Evolutionary conservation across 2,329 filamentous ascomycete genomes (phyloP).

Genomic region (Shiraia bambusicola): DNA sequence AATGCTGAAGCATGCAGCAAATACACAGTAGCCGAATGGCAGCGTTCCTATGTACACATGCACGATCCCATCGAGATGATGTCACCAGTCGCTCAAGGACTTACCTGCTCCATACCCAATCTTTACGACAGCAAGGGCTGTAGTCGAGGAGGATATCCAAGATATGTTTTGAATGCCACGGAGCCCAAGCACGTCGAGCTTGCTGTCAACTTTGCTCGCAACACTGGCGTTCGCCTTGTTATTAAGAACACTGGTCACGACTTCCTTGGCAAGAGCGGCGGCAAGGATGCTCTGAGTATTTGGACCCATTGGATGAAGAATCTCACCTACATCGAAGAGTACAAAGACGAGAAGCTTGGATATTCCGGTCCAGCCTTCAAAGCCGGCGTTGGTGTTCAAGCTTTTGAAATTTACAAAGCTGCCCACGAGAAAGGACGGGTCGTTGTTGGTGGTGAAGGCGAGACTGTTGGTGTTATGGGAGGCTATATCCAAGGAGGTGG

Average conservation of each 20-base stretch:
- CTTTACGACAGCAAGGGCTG: conserved; percentile 40
- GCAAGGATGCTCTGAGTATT: conserved; percentile 39
- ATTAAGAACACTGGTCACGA: conserved; percentile 43
- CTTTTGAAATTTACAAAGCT: conserved; percentile 55
- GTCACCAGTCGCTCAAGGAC: conserved; percentile 40
- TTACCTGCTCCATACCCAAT: conserved; percentile 41
- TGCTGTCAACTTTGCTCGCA: conserved; percentile 41
- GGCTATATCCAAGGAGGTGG: conserved; percentile 54
- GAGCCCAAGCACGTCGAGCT: conserved; percentile 39
- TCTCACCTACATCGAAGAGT: conserved; percentile 38
- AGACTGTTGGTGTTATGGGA: conserved; percentile 54
- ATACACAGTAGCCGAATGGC: conserved; percentile 33
- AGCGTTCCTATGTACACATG: conserved; percentile 36
- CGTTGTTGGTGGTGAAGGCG: conserved; percentile 55
- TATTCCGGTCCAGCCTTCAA: conserved; percentile 56
- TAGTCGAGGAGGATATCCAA: conserved; percentile 39
- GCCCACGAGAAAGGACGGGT: conserved; percentile 51
- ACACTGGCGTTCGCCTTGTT: conserved; percentile 35
- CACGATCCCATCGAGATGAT: conserved; percentile 42
- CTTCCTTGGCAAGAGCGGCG: conserved; percentile 39
- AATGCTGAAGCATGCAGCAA: conserved; percentile 32
- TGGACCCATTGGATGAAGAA: conserved; percentile 43
- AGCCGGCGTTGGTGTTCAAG: conserved; percentile 57
- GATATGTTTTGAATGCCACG: conserved; percentile 41
- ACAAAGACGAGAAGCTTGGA: conserved; percentile 30